A percentile compares a stretch with the other conserved stretches of the same genome.
Evolutionary conservation across 163 green algal genomes (phyloP).

Genomic region (Chloromonas sp.): DNA sequence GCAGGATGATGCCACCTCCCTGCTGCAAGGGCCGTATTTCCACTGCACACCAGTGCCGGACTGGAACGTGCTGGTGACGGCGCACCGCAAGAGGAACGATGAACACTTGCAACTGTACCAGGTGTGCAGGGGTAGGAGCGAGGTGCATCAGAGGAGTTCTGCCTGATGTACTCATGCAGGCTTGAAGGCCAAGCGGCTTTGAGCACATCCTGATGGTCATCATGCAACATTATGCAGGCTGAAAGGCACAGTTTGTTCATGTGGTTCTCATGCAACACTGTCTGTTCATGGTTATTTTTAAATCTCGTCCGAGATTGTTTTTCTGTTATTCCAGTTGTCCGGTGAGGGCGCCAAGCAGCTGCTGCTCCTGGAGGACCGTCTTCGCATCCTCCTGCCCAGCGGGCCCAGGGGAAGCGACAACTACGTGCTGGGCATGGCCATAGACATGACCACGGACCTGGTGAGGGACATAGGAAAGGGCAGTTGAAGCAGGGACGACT

Average conservation of each 20-base stretch:
- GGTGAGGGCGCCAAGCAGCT: not conserved
- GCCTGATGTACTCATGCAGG: too few relatives aligned
- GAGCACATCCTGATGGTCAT: too few relatives aligned
- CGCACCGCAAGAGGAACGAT: constrained; percentile 44
- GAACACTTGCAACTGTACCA: constrained; percentile 48
- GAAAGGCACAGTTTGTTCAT: too few relatives aligned
- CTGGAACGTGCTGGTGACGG: constrained; percentile 30
- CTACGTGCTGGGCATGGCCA: constrained; percentile 27
- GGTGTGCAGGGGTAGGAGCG: not conserved
- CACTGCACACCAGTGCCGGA: constrained; percentile 16
- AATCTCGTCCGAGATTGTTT: too few relatives aligned
- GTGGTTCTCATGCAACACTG: too few relatives aligned
- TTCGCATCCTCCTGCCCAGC: constrained; percentile 49
- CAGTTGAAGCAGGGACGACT: too few relatives aligned
- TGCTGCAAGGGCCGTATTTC: constrained; percentile 41
- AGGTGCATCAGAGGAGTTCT: too few relatives aligned
- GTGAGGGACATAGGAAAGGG: not conserved
- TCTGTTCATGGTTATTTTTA: too few relatives aligned
- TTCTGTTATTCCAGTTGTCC: not conserved
- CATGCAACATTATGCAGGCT: too few relatives aligned
- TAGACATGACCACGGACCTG: constrained; percentile 16
- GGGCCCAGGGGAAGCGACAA: constrained; percentile 24
- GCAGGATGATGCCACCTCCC: constrained; percentile 12
- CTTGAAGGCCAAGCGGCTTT: too few relatives aligned
- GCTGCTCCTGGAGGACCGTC: constrained; percentile 35